Base-by-base conservation (phyloP, 208 protist genomes). In the Acanthamoeba lenticulata region DNA sequence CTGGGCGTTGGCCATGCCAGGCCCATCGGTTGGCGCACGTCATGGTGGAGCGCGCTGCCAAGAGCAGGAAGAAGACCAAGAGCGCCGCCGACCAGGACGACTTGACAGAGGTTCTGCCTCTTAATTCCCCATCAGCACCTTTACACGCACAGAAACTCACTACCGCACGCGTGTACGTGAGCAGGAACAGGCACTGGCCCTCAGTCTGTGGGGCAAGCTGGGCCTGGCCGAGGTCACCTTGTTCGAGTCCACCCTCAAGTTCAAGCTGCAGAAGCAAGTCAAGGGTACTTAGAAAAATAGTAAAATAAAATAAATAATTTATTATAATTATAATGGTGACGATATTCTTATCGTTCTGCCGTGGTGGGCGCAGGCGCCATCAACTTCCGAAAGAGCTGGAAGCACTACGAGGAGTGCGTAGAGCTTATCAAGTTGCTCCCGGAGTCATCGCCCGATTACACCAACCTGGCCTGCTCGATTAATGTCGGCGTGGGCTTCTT, bases 361-460 rank as follows among this genome's bases (percentile, higher is more conserved):
- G n/a, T n/a, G n/a, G n/a, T n/a, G n/a, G n/a, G 57, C 27, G 1
- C 57, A 88, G 79, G 45, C 47, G 79, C 47, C 9, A 57, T 57
- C 24, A 88, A 88, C n/a, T 62, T 88, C 13, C n/a, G 79, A 13
- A 88, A 88, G 36, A 88, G 79, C 29, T 88, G 79, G 79, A 88
- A 88, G 29, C 79, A 62, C 79, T 88, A 62, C 29, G 79, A 88
- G 36, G 79, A 88, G 29, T 88, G 79, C 29, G 32, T 40, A 38
- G 29, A 55, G 36, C 79, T 88, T 15, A 38, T 77, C 67, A 38
- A 77, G 67, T 36, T 13, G 17, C 38, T 77, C 17, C 34, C 67
- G 19, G 38, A 38, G 67, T 6, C 2, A 2, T 77, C 67, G 0
- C 67, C 67, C 38, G 49, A 88, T 19, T 49, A 40, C 47, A 60